Evolutionary conservation across 2,329 filamentous ascomycete genomes (phyloP).

Genomic region (Colletotrichum acutatum): DNA sequence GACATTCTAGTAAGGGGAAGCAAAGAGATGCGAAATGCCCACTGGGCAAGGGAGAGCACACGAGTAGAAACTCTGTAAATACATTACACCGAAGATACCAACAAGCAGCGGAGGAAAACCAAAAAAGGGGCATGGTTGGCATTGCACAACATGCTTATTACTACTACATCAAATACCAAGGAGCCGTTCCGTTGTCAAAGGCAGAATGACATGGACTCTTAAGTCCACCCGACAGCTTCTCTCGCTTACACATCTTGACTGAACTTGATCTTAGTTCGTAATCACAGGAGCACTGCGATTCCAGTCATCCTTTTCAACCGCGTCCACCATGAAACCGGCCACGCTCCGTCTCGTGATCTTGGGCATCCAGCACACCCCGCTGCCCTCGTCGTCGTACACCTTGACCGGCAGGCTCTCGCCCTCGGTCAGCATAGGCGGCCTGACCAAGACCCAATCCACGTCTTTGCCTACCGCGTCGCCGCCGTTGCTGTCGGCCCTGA

Average conservation of each 20-base stretch:
- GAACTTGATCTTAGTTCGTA: slow-evolving; percentile 47
- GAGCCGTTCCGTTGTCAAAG: neutral
- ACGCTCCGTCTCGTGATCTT: slow-evolving; percentile 51
- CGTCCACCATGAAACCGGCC: slow-evolving; percentile 57
- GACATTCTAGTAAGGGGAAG: neutral
- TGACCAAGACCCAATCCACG: slow-evolving; percentile 55
- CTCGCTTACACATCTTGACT: neutral
- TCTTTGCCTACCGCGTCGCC: slow-evolving; percentile 44
- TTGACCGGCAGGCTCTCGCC: slow-evolving; percentile 49
- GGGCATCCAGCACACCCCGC: slow-evolving; percentile 53
- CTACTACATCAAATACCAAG: neutral
- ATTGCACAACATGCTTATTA: slow-evolving; percentile 27
- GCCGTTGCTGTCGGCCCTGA: slow-evolving; percentile 42
- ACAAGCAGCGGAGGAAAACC: slow-evolving; percentile 18
- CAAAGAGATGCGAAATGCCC: neutral
- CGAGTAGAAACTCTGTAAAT: slow-evolving; percentile 27
- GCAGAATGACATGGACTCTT: neutral
- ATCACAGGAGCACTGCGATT: slow-evolving; percentile 58
- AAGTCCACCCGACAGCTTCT: neutral
- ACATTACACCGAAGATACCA: slow-evolving; percentile 32
- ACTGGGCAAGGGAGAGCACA: neutral
- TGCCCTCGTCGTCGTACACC: slow-evolving; percentile 54
- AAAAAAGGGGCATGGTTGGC: slow-evolving; percentile 24
- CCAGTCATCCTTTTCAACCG: slow-evolving; percentile 52
- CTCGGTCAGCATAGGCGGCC: slow-evolving; percentile 55